Conservation (phyloP, 1,284 basidiomycete genomes). For the Cutaneotrichosporon cavernicola region DNA sequence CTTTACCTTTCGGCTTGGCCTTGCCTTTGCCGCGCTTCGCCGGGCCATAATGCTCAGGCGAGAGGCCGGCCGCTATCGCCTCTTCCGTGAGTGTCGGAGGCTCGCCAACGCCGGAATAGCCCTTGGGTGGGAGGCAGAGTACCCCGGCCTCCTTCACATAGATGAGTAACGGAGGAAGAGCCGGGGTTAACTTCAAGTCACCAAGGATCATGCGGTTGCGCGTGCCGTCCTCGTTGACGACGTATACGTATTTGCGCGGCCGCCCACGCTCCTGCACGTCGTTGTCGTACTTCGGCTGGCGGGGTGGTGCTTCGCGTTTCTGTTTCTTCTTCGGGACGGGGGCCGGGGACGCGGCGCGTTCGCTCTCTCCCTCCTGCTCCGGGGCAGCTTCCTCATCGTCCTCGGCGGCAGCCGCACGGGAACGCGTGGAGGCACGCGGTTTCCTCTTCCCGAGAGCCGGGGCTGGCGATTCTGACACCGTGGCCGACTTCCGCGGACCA, state of each 20-base stretch:
- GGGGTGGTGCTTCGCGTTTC: neutral
- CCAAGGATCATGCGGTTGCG: constrained; percentile 37
- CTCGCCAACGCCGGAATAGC: constrained; percentile 36
- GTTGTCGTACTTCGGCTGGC: constrained; percentile 27
- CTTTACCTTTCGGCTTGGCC: neutral
- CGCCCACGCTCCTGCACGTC: constrained; percentile 41
- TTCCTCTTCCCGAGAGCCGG: neutral
- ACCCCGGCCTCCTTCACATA: constrained; percentile 28
- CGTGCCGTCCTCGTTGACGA: constrained; percentile 40
- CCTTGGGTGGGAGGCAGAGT: constrained; percentile 33
- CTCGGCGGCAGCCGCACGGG: neutral
- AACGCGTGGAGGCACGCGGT: neutral
- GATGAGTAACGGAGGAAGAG: constrained; percentile 37
- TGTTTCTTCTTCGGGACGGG: neutral
- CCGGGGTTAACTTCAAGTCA: constrained; percentile 28
- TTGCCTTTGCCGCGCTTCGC: constrained; percentile 14
- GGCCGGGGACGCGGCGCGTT: neutral
- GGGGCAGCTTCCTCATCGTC: neutral
- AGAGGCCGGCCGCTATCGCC: constrained; percentile 26
- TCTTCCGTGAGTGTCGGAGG: constrained; percentile 31
- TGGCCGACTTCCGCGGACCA: neutral
- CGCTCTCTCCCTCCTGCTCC: neutral
- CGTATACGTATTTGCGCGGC: constrained; percentile 45
- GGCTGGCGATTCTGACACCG: neutral
- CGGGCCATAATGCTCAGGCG: constrained; percentile 29